Percentiles rank a stretch among this genome's conserved stretches.
Conservation (phyloP, 2,329 filamentous ascomycete genomes). For the Aspergillus jensenii region DNA sequence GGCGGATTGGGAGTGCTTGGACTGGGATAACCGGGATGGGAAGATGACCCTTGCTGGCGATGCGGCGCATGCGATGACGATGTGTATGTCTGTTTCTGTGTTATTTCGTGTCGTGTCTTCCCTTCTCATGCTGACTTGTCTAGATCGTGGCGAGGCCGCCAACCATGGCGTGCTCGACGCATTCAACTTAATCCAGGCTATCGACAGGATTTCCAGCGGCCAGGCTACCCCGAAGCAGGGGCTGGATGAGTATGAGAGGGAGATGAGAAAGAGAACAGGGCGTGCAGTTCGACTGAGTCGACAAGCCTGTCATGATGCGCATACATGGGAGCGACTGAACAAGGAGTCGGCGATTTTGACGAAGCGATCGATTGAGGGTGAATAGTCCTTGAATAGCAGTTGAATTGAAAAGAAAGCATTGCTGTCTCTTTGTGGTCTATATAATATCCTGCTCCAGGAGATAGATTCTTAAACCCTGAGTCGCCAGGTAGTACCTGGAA, state of each 20-base stretch:
- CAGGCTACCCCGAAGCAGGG: slow-evolving; percentile 8
- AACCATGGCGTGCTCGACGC: slow-evolving; percentile 34
- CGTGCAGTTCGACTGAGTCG: slow-evolving; percentile 33
- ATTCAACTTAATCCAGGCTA: slow-evolving; percentile 19
- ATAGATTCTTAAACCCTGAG: no score
- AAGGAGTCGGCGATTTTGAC: slow-evolving; percentile 30
- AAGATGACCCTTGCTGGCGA: slow-evolving; percentile 32
- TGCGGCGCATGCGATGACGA: slow-evolving; percentile 35
- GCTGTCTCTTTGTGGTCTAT: no score
- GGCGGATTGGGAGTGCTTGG: slow-evolving; percentile 28
- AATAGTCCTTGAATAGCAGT: no score
- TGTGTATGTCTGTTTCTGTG: slow-evolving; percentile 23
- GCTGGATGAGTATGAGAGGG: slow-evolving; percentile 29
- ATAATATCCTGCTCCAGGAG: no score
- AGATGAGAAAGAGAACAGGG: slow-evolving; percentile 31
- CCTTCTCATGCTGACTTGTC: background rate
- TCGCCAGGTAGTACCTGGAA: no score
- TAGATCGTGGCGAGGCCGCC: slow-evolving; percentile 33
- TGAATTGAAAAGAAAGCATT: no score
- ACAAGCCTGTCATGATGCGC: slow-evolving; percentile 37
- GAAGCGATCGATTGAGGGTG: slow-evolving; percentile 13
- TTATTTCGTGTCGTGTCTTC: background rate
- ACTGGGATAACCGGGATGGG: slow-evolving; percentile 31
- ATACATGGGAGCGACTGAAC: slow-evolving; percentile 30
- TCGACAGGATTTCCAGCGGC: slow-evolving; percentile 16